These are phyloP conservation scores for Trichoderma atrobrunneum DNA, from an alignment of 2,329 filamentous ascomycete species.

Conservation along the genomic window DNA sequence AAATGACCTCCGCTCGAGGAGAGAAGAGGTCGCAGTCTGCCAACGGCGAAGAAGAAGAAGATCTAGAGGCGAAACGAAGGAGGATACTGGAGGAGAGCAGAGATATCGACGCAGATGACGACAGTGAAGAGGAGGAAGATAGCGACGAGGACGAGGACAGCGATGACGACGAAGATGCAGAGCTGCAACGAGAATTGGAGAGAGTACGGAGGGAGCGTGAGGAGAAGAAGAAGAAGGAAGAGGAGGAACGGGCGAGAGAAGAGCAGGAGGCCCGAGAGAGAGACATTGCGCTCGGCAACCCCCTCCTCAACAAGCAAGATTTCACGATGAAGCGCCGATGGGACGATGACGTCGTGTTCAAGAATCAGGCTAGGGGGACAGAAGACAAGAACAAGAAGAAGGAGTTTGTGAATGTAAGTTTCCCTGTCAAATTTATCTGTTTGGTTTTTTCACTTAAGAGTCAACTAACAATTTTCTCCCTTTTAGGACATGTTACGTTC, in stretches of 20 bases:
- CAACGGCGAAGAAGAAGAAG: conserved; percentile 49
- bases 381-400: conserved; percentile 85
- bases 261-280: conserved; percentile 82
- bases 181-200: conserved; percentile 87
- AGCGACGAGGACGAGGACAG: conserved; percentile 46
- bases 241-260: conserved; percentile 73
- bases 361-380: conserved; percentile 94
- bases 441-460: background rate
- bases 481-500: conserved; percentile 78
- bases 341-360: conserved; percentile 99
- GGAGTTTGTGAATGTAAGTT: conserved; percentile 90
- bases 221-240: conserved; percentile 49
- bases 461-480: background rate
- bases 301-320: conserved; percentile 81
- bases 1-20: conserved; percentile 26
- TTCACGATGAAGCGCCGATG: conserved; percentile 90
- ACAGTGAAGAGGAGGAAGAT: conserved; percentile 58
- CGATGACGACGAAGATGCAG: conserved; percentile 63
- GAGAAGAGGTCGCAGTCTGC: conserved; percentile 55
- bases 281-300: conserved; percentile 90
- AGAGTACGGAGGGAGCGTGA: conserved; percentile 80
- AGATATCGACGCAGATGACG: conserved; percentile 77
- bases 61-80: conserved; percentile 76
- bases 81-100: conserved; percentile 84
- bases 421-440: background rate